Evolutionary conservation across 1,284 basidiomycete species (phyloP).

Genomic region (Sanghuangporus weigelae): DNA sequence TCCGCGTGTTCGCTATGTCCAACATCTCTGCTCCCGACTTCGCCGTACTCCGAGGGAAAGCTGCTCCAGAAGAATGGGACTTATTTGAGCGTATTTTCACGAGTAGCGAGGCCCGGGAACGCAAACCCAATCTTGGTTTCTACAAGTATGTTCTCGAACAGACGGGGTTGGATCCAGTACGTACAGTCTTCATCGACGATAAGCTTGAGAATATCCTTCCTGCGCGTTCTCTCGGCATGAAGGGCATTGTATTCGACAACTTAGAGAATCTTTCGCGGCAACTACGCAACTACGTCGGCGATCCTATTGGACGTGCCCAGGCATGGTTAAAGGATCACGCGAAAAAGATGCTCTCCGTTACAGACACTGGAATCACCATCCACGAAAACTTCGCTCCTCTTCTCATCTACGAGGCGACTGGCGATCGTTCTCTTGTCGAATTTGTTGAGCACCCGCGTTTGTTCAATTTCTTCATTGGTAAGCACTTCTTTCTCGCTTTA

Average conservation of each 20-base stretch:
- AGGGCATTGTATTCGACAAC: constrained; percentile 47
- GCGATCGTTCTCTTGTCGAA: constrained; percentile 42
- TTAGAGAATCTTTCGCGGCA: constrained; percentile 37
- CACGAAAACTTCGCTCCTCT: constrained; percentile 53
- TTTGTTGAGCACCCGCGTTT: constrained; percentile 37
- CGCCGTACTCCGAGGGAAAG: constrained; percentile 37
- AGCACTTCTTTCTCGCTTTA: constrained; percentile 3
- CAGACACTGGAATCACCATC: constrained; percentile 36
- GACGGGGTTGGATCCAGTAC: constrained; percentile 37
- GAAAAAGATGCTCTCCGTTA: constrained; percentile 39
- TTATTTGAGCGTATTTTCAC: constrained; percentile 52
- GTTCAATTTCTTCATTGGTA: constrained; percentile 54
- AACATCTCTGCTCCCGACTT: constrained; percentile 56
- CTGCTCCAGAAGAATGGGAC: constrained; percentile 39
- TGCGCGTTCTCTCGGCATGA: constrained; percentile 50
- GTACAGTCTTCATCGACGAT: constrained; percentile 52
- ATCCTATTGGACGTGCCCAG: constrained; percentile 39
- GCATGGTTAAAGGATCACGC: constrained; percentile 38
- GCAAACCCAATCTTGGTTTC: constrained; percentile 52
- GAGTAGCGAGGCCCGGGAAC: constrained; percentile 43
- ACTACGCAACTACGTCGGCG: constrained; percentile 41
- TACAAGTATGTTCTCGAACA: constrained; percentile 43
- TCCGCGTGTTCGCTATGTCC: constrained; percentile 51
- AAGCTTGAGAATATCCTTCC: constrained; percentile 54
- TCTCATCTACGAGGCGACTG: constrained; percentile 49